Evolutionary conservation across 176 grass and related monocot genomes (phyloP), one percentile per base, ranked within the genome.

Genomic region (Bolboschoenus planiculmis): DNA sequence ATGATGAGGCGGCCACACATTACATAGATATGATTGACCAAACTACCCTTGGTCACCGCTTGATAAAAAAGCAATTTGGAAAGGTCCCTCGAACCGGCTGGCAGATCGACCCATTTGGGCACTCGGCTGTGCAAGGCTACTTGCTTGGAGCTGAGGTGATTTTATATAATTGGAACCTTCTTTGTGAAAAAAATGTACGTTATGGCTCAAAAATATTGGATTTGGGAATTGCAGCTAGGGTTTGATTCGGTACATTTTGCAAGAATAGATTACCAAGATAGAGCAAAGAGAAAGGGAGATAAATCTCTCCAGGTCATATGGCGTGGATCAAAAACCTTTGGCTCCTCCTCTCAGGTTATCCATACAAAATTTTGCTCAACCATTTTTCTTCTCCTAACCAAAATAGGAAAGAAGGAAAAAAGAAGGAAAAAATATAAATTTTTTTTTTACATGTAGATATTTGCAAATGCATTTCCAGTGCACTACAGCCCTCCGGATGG

Each of bases 11-110:
- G 66, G 85, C 88, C 5, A 89, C 87, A 16, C 94, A 97, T 85
- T 97, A 97, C 71, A 94, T 94, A 83, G 94, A 97, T 81, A 97
- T 94, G 92, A 97, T 97, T 79, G 94, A 97, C 87, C 94, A 97
- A 80, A 94, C 94, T 39, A 97, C 92, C 48, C 92, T 97, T 78
- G 94, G 94, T 68, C 94, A 97, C 56, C 75, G 80, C 42, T 37
- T 88, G 78, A 97, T 94, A 39, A 97, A 92, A 86, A 87, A 88
- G 56, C 90, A 97, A 21, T 97, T 97, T 47, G 90, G 91, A 53
- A 92, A 92, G 87, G 86, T 78, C 53, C 91, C 91, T 89, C 89
- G 92, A 83, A 90, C 83, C 70, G 94, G 90, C 16, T 94, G 92
- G 94, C 94, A 97, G 84, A 97, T 97, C 5, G 94, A 97, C 83